Percentiles rank a stretch among this genome's conserved stretches.
Conservation (phyloP, 106 monocot species). For the Dendrobium catenatum region DNA sequence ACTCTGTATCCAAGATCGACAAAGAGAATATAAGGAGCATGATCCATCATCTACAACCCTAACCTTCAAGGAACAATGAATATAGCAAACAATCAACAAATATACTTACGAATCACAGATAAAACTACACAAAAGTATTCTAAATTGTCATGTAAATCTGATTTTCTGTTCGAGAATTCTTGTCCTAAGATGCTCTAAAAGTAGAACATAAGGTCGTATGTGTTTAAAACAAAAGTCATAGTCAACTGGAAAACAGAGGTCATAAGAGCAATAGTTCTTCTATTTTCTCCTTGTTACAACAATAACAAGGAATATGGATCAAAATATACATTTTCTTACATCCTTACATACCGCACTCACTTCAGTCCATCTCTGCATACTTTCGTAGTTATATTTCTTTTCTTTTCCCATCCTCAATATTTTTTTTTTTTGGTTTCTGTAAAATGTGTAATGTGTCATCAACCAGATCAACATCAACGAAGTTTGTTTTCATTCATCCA, state of each 20-base stretch:
- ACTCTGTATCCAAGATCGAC: conserved; percentile 66
- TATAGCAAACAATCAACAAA: conserved; percentile 7
- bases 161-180: background rate
- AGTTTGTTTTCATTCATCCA: background rate
- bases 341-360: background rate
- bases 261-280: background rate
- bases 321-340: background rate
- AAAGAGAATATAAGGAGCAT: conserved; percentile 57
- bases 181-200: background rate
- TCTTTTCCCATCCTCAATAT: background rate
- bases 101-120: background rate
- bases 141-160: background rate
- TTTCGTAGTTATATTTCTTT: background rate
- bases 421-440: background rate
- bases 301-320: background rate
- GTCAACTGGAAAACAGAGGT: background rate
- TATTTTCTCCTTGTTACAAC: background rate
- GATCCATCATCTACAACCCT: conserved; percentile 38
- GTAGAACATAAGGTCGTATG: background rate
- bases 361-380: background rate
- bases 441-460: background rate
- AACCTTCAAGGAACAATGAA: conserved; percentile 34
- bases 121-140: background rate
- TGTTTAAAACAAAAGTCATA: background rate
- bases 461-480: background rate